Conservation (phyloP, 2,329 filamentous ascomycete species). For the Sarocladium oryzae region DNA sequence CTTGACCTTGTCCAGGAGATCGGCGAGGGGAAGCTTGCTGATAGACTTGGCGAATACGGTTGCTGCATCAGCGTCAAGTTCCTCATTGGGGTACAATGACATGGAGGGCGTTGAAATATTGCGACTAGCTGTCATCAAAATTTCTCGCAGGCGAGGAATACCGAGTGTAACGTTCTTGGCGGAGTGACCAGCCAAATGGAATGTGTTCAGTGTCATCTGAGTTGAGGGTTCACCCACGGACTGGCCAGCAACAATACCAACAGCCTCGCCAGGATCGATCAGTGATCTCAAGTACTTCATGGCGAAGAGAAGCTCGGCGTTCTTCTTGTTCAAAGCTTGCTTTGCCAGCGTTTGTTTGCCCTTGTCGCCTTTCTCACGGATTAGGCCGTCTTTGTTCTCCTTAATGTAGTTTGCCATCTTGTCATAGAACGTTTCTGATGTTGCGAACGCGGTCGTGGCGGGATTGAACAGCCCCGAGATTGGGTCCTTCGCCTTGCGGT, state of each 20-base stretch:
- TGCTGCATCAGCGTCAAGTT: slow-evolving; percentile 61
- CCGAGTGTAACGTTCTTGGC: slow-evolving; percentile 98
- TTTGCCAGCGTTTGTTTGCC: slow-evolving; percentile 18
- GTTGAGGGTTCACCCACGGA: slow-evolving; percentile 96
- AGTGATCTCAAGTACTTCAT: slow-evolving; percentile 90
- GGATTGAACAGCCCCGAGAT: slow-evolving; percentile 68
- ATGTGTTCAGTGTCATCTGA: slow-evolving; percentile 99
- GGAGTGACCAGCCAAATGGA: slow-evolving; percentile 97
- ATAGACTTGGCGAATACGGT: slow-evolving; percentile 88
- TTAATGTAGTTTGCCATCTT: slow-evolving; percentile 72
- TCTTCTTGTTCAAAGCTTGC: slow-evolving; percentile 55
- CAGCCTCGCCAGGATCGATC: slow-evolving; percentile 90
- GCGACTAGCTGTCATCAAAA: slow-evolving; percentile 92
- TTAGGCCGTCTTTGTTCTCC: slow-evolving; percentile 59
- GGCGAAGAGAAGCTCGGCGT: slow-evolving; percentile 76
- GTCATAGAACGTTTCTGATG: slow-evolving; percentile 78
- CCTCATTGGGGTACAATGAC: slow-evolving; percentile 72
- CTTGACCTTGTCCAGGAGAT: slow-evolving; percentile 73
- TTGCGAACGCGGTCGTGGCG: slow-evolving; percentile 72
- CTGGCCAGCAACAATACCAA: slow-evolving; percentile 93
- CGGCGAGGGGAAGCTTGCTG: slow-evolving; percentile 74
- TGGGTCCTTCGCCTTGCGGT: slow-evolving; percentile 62
- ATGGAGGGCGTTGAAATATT: slow-evolving; percentile 87
- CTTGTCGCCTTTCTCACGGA: slow-evolving; percentile 38
- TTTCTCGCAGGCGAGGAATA: slow-evolving; percentile 95